A percentile compares a stretch with the other conserved stretches of the same genome.
Conservation (phyloP, 83 land plant genomes). For the Thuja plicata region DNA sequence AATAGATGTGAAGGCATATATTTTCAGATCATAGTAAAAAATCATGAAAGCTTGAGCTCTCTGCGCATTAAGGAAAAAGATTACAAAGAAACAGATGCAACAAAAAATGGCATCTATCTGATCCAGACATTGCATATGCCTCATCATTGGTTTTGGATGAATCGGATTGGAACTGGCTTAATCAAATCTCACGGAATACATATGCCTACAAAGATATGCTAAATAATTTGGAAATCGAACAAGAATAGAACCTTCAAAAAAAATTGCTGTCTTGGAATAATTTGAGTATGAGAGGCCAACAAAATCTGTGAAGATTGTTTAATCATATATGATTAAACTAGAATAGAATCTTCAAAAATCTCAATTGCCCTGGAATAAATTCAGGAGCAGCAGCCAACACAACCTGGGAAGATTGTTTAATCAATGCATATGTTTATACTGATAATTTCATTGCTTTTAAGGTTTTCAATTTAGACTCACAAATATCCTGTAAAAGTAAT, state of each 20-base stretch:
- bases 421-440: conserved; percentile 11
- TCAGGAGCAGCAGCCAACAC: not conserved
- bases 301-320: not conserved
- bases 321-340: not conserved
- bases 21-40: too few relatives aligned
- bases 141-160: not conserved
- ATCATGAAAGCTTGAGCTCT: not conserved
- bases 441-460: conserved; percentile 36
- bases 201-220: not conserved
- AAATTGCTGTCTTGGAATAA: not conserved
- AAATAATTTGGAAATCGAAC: not conserved
- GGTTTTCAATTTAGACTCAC: conserved; percentile 43
- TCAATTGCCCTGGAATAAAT: not conserved
- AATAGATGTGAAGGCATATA: not conserved
- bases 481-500: conserved; percentile 34
- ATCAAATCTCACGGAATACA: not conserved
- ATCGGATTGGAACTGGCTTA: not conserved
- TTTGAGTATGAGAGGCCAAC: not conserved
- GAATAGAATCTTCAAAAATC: not conserved
- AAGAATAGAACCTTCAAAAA: not conserved
- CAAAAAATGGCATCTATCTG: not conserved
- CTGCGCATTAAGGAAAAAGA: not conserved
- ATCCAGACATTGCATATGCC: not conserved
- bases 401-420: not conserved
- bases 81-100: not conserved